Base-by-base conservation (phyloP, 257 asterid genomes). In the Scutellaria galericulata region DNA sequence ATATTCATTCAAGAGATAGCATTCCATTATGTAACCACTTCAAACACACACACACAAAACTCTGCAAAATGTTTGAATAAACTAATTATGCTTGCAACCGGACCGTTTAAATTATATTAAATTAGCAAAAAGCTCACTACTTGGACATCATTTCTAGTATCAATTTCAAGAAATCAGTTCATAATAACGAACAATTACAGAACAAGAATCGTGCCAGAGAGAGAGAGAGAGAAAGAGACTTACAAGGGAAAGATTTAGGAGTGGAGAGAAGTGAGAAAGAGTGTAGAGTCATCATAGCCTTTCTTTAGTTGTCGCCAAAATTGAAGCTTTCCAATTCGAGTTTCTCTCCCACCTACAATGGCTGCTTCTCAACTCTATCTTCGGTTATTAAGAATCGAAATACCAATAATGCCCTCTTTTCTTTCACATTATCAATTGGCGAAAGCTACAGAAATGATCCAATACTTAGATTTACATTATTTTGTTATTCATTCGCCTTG, bases 241-340 rank as follows among this genome's bases (percentile, higher is more conserved):
- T 82, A 86, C 96, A 55, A 22, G 80, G 80, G 48, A 78, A 71
- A 46, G 59, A 73, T 62, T 67, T 39, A 5, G 41, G 75, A 51
- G 79, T 47, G 75, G 83, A 53, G 47, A 67, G 73, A 64, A 84
- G 79, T 48, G 84, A 66, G 31, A 79, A 56, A 69, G 85, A 84
- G 61, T 77, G 78, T 4, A 80, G 50, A 68, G 80, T 64, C 93
- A 24, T 31, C 37, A 85, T 88, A 84, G 75, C 78, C 64, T 70
- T 68, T 12, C 14, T 42, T 52, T 12, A 15, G 57, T 7, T 46
- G 18, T 22, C 65, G 27, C 66, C 13, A 66, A 57, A 78, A 60
- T 24, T 65, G 24, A 81, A 78, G 72, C 70, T 71, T 68, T 64
- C 68, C 64, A 65, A 50, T 59, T 40, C 35, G 4, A 61, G 14